Conservation (phyloP, 148 eudicot genomes). For the Camellia japonica region DNA sequence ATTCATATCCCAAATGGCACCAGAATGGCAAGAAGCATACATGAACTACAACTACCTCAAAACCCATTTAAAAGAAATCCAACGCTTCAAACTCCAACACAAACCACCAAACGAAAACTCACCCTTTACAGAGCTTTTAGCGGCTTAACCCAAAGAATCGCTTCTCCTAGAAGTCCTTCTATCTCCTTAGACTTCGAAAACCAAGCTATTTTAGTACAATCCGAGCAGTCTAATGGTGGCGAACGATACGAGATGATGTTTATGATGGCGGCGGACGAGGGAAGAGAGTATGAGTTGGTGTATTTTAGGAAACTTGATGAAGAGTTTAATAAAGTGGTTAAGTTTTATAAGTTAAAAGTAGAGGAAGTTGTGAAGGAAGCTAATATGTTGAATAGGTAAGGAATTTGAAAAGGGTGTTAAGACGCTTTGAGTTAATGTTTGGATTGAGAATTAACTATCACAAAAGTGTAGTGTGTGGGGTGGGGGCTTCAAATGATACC, state of each 20-base stretch:
- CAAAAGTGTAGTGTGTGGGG: too few species aligned
- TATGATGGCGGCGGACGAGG: constrained; percentile 26
- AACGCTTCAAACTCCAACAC: constrained; percentile 2
- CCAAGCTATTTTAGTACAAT: constrained; percentile 26
- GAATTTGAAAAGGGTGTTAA: too few species aligned
- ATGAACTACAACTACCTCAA: constrained; percentile 41
- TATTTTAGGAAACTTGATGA: constrained; percentile 36
- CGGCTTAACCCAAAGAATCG: constrained; percentile 17
- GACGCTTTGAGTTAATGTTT: too few species aligned
- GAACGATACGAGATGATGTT: constrained; percentile 22
- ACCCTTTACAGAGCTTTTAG: constrained; percentile 40
- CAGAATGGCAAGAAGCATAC: constrained; percentile 45
- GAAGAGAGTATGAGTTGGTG: constrained; percentile 30
- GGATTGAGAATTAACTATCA: too few species aligned
- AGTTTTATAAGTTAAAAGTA: constrained; percentile 33
- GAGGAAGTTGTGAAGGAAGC: constrained; percentile 31
- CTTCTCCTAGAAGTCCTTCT: too few species aligned
- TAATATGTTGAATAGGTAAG: constrained; percentile 24
- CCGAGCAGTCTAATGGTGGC: not conserved
- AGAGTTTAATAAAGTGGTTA: constrained; percentile 36
- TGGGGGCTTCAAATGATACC: too few species aligned
- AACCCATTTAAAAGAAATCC: constrained; percentile 25
- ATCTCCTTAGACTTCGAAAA: constrained; percentile 16
- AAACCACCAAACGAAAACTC: constrained; percentile 10
- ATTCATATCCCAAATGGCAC: constrained; percentile 41